Base-by-base conservation (phyloP, 2,329 filamentous ascomycete species). In the Cladosporium sp. region DNA sequence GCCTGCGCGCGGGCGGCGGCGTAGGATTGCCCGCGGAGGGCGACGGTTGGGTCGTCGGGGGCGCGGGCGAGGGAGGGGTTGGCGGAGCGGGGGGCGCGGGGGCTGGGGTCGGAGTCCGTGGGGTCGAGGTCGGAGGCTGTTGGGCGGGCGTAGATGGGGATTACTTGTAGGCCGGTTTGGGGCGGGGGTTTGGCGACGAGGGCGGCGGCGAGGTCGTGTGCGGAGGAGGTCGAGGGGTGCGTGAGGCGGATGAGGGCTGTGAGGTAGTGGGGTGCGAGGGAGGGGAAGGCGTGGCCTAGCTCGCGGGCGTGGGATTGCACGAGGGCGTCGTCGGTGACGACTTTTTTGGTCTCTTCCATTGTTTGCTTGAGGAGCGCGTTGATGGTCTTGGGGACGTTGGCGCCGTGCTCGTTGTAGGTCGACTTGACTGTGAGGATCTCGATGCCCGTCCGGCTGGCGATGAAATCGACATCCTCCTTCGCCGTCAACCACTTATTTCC, bases 401-500 rank as follows among this genome's bases (percentile, higher is more conserved):
- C 79, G 11, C 78, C 76, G 53, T 80, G 78, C 9, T 72, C 66
- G 64, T 85, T 78, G 60, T 86, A 86, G 1, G 79, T 61, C 0
- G 82, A 83, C 2, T 74, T 70, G 3, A 85, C 74, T 0, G 68
- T 66, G 31, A 74, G 68, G 31, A 70, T 68, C 2, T 77, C 64
- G 11, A 78, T 63, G 2, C 76, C 70, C 28, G 77, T 74, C 37
- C 78, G 74, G 8, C 74, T 74, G 11, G 74, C 73, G 50, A 87
- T 78, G 57, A 84, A 85, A 0, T 83, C 77, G 11, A 86, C 73
- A 57, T 86, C 81, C 48, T 77, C 70, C 42, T 69, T 74, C 2
- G 75, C 77, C 31, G 70, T 72, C 53, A 79, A 72, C 84, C 84
- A 87, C 58, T 77, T 79, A 59, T 83, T 86, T 13, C 54, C 9